Percentiles rank a stretch among this genome's conserved stretches.
phyloP scores from a whole-genome alignment of 2,329 filamentous ascomycete species.

The Cercospora brassicicola region DNA sequence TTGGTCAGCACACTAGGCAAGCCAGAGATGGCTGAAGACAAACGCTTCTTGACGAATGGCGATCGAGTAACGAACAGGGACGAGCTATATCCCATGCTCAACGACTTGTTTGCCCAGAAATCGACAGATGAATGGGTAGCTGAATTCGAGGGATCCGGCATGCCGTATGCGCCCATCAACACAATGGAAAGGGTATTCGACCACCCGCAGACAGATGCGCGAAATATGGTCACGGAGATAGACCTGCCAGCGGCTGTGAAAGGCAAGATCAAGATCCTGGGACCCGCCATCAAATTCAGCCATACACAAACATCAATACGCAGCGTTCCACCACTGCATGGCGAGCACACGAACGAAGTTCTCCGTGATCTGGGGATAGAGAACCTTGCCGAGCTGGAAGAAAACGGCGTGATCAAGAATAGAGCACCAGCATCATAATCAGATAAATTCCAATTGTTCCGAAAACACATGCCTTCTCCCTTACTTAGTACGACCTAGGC shows the following conservation, averaged over 20 bases:
- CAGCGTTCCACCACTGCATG: conserved; percentile 30
- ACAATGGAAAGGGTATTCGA: conserved; percentile 47
- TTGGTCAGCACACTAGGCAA: conserved; percentile 35
- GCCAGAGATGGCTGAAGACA: conserved; percentile 33
- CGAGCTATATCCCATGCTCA: conserved; percentile 41
- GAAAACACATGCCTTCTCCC: not conserved
- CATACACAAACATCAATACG: conserved; percentile 29
- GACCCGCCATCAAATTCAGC: conserved; percentile 34
- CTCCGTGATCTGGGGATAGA: conserved; percentile 23
- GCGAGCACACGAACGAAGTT: conserved; percentile 34
- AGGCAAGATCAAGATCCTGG: conserved; percentile 25
- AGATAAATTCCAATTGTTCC: not conserved
- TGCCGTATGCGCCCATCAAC: conserved; percentile 52
- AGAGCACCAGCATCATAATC: conserved; percentile 10
- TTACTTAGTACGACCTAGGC: conserved; percentile 26
- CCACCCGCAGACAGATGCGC: conserved; percentile 47
- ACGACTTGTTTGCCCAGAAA: conserved; percentile 39
- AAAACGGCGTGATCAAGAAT: conserved; percentile 24
- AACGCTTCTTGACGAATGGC: conserved; percentile 35
- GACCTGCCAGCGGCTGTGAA: conserved; percentile 16
- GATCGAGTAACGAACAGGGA: conserved; percentile 37
- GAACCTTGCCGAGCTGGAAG: conserved; percentile 21
- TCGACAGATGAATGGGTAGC: conserved; percentile 46
- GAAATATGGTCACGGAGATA: conserved; percentile 35
- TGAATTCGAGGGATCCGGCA: conserved; percentile 45